Evolutionary conservation across 192 early-diverging fungal species (phyloP).

Genomic region (Phycomyces nitens): DNA sequence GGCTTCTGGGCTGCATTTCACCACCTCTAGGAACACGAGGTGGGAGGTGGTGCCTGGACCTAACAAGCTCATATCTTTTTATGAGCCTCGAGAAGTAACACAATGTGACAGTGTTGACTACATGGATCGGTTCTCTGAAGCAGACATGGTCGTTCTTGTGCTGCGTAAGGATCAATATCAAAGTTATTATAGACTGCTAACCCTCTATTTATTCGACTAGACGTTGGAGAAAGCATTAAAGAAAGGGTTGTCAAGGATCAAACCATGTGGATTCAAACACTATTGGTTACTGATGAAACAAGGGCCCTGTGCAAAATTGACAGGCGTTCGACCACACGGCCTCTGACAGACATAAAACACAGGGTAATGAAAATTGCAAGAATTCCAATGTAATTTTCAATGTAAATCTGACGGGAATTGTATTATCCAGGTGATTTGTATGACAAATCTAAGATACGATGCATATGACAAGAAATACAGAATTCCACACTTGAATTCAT

Average conservation of each 20-base stretch:
- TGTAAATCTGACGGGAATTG: too few species aligned
- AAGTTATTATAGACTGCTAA: too few species aligned
- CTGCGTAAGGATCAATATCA: conserved; percentile 27
- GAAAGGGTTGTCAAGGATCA: not conserved
- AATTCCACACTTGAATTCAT: too few species aligned
- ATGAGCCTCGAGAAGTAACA: conserved; percentile 12
- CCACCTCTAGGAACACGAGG: conserved; percentile 7
- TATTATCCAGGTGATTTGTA: too few species aligned
- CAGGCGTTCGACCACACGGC: not conserved
- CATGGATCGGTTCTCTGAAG: conserved; percentile 21
- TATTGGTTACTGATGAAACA: not conserved
- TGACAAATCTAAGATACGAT: too few species aligned
- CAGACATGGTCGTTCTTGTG: conserved; percentile 47
- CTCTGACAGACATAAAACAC: not conserved
- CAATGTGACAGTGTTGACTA: conserved; percentile 21
- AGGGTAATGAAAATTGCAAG: not conserved
- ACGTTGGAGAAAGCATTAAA: not conserved
- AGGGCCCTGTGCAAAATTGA: not conserved
- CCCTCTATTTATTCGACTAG: not conserved
- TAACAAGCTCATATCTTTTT: not conserved
- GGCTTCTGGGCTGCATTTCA: conserved; percentile 2
- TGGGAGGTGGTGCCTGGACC: conserved; percentile 13
- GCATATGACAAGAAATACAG: too few species aligned
- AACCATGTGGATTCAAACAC: not conserved
- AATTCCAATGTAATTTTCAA: too few species aligned